A percentile compares a stretch with the other conserved stretches of the same genome.
These are phyloP conservation scores for Lactarius psammicola DNA, from an alignment of 768 basidiomycete genomes.

Conservation along the genomic window DNA sequence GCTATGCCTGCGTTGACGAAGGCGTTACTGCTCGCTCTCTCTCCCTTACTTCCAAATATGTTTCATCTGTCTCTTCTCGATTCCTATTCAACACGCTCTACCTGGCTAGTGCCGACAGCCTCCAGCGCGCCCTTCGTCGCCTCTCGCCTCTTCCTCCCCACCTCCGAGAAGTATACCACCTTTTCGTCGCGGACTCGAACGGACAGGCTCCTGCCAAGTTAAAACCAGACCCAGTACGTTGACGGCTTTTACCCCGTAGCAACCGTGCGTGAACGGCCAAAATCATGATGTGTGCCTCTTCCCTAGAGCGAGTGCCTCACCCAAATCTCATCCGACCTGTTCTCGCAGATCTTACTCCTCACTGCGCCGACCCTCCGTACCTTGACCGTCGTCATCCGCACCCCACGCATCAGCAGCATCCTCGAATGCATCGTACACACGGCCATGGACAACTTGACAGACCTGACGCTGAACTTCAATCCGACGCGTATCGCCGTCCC, in stretches of 20 bases:
- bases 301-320: not conserved
- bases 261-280: slow-evolving; percentile 3
- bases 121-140: slow-evolving; percentile 8
- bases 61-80: slow-evolving; percentile 11
- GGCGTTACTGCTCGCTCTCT: slow-evolving; percentile 22
- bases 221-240: not conserved
- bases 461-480: slow-evolving; percentile 18
- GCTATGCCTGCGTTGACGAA: slow-evolving; percentile 21
- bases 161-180: slow-evolving; percentile 18
- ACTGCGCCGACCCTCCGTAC: slow-evolving; percentile 19
- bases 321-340: not conserved
- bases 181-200: slow-evolving; percentile 18
- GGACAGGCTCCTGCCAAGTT: not conserved
- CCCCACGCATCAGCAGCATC: slow-evolving; percentile 1
- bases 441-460: slow-evolving; percentile 12
- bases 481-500: slow-evolving; percentile 12
- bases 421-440: slow-evolving; percentile 11
- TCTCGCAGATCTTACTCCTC: slow-evolving; percentile 15
- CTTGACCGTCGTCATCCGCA: slow-evolving; percentile 15
- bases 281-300: not conserved
- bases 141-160: slow-evolving; percentile 16
- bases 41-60: slow-evolving; percentile 16
- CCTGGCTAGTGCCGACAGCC: slow-evolving; percentile 1
- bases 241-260: no score
- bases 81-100: slow-evolving; percentile 22